These are phyloP conservation scores for Perkinsela sp. DNA, from an alignment of 208 protist species.

Conservation along the genomic window DNA sequence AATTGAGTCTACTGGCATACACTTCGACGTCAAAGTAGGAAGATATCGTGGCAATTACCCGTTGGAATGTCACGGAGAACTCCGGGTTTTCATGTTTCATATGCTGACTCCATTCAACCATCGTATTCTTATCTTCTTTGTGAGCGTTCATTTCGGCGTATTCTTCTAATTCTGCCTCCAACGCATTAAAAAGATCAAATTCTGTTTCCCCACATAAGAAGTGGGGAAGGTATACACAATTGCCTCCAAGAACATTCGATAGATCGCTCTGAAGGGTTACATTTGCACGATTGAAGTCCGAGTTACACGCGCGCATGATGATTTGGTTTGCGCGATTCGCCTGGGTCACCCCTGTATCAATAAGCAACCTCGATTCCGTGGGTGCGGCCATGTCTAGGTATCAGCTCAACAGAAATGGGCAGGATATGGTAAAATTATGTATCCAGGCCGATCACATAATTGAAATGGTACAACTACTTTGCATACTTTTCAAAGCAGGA, in stretches of 20 bases:
- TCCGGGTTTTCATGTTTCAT: conserved; percentile 62
- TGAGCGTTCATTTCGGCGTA: conserved; percentile 18
- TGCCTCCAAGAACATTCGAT: conserved; percentile 19
- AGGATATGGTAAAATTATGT: no score
- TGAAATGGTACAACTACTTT: neutral
- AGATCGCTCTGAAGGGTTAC: conserved; percentile 35
- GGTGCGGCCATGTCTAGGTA: no score
- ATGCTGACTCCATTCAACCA: conserved; percentile 68
- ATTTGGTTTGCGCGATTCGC: neutral
- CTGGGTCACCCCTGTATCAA: neutral
- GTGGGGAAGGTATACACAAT: conserved; percentile 49
- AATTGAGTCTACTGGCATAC: conserved; percentile 63
- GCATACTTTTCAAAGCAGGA: neutral
- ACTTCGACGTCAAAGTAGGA: conserved; percentile 65
- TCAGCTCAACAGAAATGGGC: no score
- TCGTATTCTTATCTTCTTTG: neutral
- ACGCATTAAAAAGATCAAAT: conserved; percentile 15
- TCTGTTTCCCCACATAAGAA: conserved; percentile 30
- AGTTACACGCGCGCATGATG: neutral
- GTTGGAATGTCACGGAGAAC: conserved; percentile 44
- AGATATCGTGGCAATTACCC: conserved; percentile 39
- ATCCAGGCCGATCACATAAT: no score
- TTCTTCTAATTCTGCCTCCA: conserved; percentile 33
- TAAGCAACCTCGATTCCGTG: no score
- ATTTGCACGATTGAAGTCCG: conserved; percentile 6